A percentile compares a stretch with the other conserved stretches of the same genome.
Evolutionary conservation across 1,139 yeast species (phyloP).

Genomic region (Pichia sp.): DNA sequence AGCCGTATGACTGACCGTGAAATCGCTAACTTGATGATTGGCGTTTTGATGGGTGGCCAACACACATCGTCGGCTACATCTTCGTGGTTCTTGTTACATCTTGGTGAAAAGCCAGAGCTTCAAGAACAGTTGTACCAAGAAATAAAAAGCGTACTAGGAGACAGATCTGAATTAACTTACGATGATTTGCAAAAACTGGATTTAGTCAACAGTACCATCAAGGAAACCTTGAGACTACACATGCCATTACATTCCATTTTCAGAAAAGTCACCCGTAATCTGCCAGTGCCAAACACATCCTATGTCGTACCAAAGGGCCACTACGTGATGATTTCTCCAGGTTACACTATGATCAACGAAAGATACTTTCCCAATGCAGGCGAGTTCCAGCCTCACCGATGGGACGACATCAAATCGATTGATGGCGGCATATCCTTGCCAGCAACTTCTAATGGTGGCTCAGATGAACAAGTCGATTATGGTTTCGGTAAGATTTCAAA

Average conservation of each 20-base stretch:
- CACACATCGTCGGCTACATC: slow-evolving; percentile 97
- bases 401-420: slow-evolving; percentile 55
- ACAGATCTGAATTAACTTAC: slow-evolving; percentile 55
- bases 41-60: slow-evolving; percentile 98
- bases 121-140: slow-evolving; percentile 79
- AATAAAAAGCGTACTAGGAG: slow-evolving; percentile 59
- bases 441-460: slow-evolving; percentile 30
- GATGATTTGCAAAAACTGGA: slow-evolving; percentile 83
- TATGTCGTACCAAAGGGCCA: slow-evolving; percentile 87
- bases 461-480: slow-evolving; percentile 70
- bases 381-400: slow-evolving; percentile 78
- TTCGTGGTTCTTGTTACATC: slow-evolving; percentile 88
- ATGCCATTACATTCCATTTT: slow-evolving; percentile 94
- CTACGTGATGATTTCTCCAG: slow-evolving; percentile 89
- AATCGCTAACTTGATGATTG: slow-evolving; percentile 89
- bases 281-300: slow-evolving; percentile 75
- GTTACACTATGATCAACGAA: slow-evolving; percentile 76
- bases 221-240: slow-evolving; percentile 92
- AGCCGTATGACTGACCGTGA: slow-evolving; percentile 90
- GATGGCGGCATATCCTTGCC: slow-evolving; percentile 32
- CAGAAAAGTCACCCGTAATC: slow-evolving; percentile 78
- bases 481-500: slow-evolving; percentile 95
- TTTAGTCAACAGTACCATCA: slow-evolving; percentile 73
- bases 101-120: slow-evolving; percentile 79
- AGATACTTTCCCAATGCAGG: slow-evolving; percentile 72